A percentile compares a stretch with the other conserved stretches of the same genome.
phyloP scores from a whole-genome alignment of 2,329 filamentous ascomycete genomes.

The Fusarium equiseti region DNA sequence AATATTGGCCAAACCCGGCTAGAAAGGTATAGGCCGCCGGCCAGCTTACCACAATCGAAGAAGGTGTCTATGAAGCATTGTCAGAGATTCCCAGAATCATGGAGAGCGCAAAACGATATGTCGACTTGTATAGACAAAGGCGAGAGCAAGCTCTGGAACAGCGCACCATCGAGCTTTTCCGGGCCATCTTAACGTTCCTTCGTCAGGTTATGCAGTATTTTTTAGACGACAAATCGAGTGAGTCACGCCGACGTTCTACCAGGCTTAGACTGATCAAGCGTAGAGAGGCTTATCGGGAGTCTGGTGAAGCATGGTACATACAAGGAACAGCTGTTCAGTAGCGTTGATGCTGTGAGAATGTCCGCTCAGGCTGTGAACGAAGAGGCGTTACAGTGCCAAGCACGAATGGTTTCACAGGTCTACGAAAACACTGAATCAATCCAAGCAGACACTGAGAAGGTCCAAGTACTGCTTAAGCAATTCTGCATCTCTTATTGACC shows the following conservation, averaged over 20 bases:
- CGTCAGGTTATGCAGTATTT: too few species aligned
- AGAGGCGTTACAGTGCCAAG: neutral
- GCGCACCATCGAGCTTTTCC: too few species aligned
- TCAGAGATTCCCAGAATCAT: too few species aligned
- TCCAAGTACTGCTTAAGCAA: neutral
- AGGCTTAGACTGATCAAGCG: rapidly evolving
- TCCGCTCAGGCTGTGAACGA: neutral
- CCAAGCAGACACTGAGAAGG: neutral
- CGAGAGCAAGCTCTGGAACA: too few species aligned
- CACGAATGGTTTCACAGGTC: neutral
- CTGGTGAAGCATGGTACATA: rapidly evolving
- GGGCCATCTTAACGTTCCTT: too few species aligned
- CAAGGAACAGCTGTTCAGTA: neutral
- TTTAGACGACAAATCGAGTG: too few species aligned
- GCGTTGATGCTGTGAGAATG: neutral
- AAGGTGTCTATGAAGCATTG: too few species aligned
- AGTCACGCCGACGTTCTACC: rapidly evolving
- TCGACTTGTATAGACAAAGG: too few species aligned
- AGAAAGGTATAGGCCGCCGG: too few species aligned
- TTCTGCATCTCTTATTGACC: neutral
- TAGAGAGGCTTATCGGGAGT: rapidly evolving
- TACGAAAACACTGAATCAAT: neutral
- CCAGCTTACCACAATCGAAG: too few species aligned
- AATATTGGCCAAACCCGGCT: too few species aligned
- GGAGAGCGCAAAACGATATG: too few species aligned